Base-by-base conservation (phyloP, 352 stramenopile species). In the Phytopythium mirpurense region DNA sequence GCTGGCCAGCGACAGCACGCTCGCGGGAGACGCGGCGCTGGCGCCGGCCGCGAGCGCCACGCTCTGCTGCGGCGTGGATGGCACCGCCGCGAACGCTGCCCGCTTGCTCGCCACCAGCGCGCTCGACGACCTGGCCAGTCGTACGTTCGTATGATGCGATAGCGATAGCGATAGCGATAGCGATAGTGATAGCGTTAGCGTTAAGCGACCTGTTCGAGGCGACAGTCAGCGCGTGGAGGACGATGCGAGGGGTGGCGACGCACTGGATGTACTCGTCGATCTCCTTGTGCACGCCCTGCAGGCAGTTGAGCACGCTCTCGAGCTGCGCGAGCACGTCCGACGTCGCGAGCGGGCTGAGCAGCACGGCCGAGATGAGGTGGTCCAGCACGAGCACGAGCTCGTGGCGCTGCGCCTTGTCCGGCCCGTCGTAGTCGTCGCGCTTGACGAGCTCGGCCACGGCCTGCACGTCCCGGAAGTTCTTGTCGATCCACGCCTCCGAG, bases 181-280 rank as follows among this genome's bases (percentile, higher is more conserved):
- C n/a, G n/a, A n/a, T n/a, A n/a, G n/a, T n/a, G n/a, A n/a, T n/a
- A n/a, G n/a, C n/a, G n/a, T n/a, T n/a, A n/a, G n/a, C n/a, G n/a
- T n/a, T n/a, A n/a, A n/a, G n/a, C n/a, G n/a, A n/a, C n/a, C n/a
- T n/a, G n/a, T n/a, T n/a, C n/a, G n/a, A n/a, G n/a, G n/a, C n/a
- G n/a, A n/a, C n/a, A n/a, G n/a, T n/a, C n/a, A n/a, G n/a, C n/a
- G n/a, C n/a, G n/a, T n/a, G n/a, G n/a, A n/a, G n/a, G n/a, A n/a
- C n/a, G n/a, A n/a, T n/a, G n/a, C n/a, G n/a, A n/a, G n/a, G n/a
- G n/a, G n/a, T n/a, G n/a, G n/a, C n/a, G n/a, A 65, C 67, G 53
- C 56, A 86, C 78, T 60, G 60, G 27, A 84, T 77, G n/a, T 84
- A 86, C 50, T 77, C 70, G 55, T 78, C 74, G 32, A 88, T 71